phyloP scores from a whole-genome alignment of 2,329 filamentous ascomycete genomes.

The Cercospora sesami region DNA sequence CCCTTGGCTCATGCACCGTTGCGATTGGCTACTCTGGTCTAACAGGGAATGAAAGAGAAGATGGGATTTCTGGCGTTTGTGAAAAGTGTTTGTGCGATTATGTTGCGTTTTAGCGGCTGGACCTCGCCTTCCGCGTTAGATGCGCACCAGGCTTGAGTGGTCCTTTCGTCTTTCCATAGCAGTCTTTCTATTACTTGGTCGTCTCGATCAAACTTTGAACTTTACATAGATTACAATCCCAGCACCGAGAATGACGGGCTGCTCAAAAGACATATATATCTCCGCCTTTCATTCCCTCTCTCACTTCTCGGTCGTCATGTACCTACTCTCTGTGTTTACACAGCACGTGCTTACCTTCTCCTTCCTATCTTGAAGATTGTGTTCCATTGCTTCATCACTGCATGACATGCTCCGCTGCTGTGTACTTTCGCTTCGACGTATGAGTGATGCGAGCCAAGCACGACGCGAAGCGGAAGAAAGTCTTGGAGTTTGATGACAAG shows the following conservation, averaged over 20 bases:
- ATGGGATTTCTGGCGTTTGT: not conserved
- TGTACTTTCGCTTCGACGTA: not conserved
- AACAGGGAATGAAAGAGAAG: not conserved
- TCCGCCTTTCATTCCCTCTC: not conserved
- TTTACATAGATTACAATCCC: not conserved
- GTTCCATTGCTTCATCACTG: no score
- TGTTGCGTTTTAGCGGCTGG: not conserved
- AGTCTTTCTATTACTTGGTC: not conserved
- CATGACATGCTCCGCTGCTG: not conserved
- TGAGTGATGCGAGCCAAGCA: not conserved
- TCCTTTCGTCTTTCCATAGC: not conserved
- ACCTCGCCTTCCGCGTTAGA: not conserved
- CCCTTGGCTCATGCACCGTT: not conserved
- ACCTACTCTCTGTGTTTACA: no score
- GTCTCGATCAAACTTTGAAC: not conserved
- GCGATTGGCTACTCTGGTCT: not conserved
- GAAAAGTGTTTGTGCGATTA: not conserved
- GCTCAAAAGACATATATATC: not conserved
- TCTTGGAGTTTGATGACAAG: not conserved
- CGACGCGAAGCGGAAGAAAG: not conserved
- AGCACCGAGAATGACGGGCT: not conserved
- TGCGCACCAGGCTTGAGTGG: not conserved
- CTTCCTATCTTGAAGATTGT: no score
- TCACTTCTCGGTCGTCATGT: no score
- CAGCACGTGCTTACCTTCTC: no score